Base-by-base conservation (phyloP, 352 stramenopile species). In the Globisporangium irregulare region DNA sequence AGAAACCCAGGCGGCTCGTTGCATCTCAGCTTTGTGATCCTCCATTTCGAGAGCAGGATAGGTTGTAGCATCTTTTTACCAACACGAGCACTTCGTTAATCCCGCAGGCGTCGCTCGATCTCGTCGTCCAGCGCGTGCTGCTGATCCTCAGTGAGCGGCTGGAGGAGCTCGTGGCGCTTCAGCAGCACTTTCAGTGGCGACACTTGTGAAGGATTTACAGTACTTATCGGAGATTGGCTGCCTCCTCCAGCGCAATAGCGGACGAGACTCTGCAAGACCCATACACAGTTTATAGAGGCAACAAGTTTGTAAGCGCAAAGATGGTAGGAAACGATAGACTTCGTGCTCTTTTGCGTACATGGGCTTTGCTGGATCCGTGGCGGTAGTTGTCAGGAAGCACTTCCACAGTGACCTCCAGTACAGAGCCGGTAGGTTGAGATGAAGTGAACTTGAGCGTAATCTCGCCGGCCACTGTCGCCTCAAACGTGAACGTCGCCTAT, bases 401-500 rank as follows among this genome's bases (percentile, higher is more conserved):
- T 4, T 65, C 41, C 59, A 65, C 59, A 27, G 59, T 46, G 18
- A 65, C 43, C 36, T 58, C 59, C 24, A 57, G 9, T 12, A 32
- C 12, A n/a, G 59, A 58, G 5, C 14, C 43, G 6, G 18, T 15
- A 57, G 59, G 32, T 38, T 6, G 25, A 65, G 59, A 24, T 57
- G 59, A 15, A 15, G 29, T 14, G 27, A 65, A 57, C 59, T 6
- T 36, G 15, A 57, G 15, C 8, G 43, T 65, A 2, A 43, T 32
- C 7, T 24, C 10, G 3, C 59, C 59, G 18, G 27, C 25, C 29
- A 18, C 2, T 3, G n/a, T 48, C 22, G 59, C 59, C 25, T 43
- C 59, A 9, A 65, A 65, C 4, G 43, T 46, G 14, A 65, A 57
- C 43, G 25, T 27, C n/a, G 24, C n/a, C 59, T 64, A 32, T 58